Conservation (phyloP, 495 filamentous ascomycete species). For the Echria macrotheca region DNA sequence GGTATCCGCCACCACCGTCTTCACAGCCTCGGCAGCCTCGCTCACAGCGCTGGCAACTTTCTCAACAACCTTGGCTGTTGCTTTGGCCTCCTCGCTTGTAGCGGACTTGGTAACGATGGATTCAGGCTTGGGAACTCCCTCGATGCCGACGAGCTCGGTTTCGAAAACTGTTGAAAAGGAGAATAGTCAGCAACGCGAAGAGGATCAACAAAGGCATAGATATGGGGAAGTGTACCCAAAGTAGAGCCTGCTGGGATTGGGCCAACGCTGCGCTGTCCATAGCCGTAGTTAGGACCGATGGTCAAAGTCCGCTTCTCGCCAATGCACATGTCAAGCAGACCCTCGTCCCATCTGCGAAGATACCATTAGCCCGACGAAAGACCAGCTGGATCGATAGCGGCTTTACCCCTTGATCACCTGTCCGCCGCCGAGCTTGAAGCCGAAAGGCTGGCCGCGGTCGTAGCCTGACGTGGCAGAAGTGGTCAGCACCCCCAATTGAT, state of each 20-base stretch:
- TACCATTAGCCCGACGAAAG: slow-evolving; percentile 13
- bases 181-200: slow-evolving; percentile 20
- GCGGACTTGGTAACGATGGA: slow-evolving; percentile 40
- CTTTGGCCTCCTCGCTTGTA: slow-evolving; percentile 27
- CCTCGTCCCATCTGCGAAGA: slow-evolving; percentile 71
- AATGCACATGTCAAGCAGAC: slow-evolving; percentile 90
- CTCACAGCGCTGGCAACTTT: slow-evolving; percentile 39
- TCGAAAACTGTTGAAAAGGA: slow-evolving; percentile 61
- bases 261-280: slow-evolving; percentile 69
- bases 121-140: slow-evolving; percentile 61
- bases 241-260: slow-evolving; percentile 76
- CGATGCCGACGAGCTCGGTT: slow-evolving; percentile 85
- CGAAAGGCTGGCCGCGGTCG: slow-evolving; percentile 67
- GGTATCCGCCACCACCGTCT: slow-evolving; percentile 41
- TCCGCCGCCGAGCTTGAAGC: slow-evolving; percentile 70
- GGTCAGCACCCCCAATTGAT: slow-evolving; percentile 11
- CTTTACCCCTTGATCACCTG: slow-evolving; percentile 79
- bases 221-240: slow-evolving; percentile 46
- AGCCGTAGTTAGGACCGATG: slow-evolving; percentile 81
- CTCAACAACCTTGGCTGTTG: slow-evolving; percentile 31
- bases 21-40: slow-evolving; percentile 41
- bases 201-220: background rate
- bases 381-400: background rate
- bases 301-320: slow-evolving; percentile 89
- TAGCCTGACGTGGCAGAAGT: slow-evolving; percentile 41